Percentiles rank a stretch among this genome's conserved stretches.
phyloP scores from a whole-genome alignment of 164 flowering plant species.

The Stephania japonica region DNA sequence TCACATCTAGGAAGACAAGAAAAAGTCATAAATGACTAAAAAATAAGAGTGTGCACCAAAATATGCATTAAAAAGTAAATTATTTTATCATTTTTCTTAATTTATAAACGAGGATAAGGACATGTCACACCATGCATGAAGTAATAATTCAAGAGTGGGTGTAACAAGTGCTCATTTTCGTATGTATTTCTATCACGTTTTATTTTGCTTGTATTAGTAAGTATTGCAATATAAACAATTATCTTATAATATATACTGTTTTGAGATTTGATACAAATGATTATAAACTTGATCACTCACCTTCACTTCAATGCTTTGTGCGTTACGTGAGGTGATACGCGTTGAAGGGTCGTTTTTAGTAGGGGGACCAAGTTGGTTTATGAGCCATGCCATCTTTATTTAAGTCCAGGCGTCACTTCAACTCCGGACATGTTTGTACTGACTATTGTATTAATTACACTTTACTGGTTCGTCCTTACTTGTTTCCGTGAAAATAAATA shows the following conservation, averaged over 20 bases:
- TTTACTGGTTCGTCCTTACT: background rate
- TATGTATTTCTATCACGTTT: too few species aligned
- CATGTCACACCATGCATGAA: too few species aligned
- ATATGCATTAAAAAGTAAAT: too few species aligned
- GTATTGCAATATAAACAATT: background rate
- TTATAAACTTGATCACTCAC: background rate
- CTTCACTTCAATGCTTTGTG: background rate
- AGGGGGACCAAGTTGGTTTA: background rate
- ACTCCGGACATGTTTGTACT: background rate
- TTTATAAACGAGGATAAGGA: too few species aligned
- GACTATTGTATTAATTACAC: background rate
- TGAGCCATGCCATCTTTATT: background rate
- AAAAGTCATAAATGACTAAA: too few species aligned
- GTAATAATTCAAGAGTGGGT: too few species aligned
- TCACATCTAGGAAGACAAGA: too few species aligned
- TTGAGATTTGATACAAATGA: background rate
- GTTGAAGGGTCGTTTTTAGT: background rate
- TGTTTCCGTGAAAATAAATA: background rate
- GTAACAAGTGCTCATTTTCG: too few species aligned
- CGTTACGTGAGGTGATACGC: background rate
- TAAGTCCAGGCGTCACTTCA: background rate
- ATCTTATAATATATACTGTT: too few species aligned
- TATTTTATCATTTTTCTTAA: too few species aligned
- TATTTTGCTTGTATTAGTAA: too few species aligned
- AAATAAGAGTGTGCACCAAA: too few species aligned